Evolutionary conservation across 2,329 filamentous ascomycete species (phyloP).

Genomic region (Xylariaceae sp.): DNA sequence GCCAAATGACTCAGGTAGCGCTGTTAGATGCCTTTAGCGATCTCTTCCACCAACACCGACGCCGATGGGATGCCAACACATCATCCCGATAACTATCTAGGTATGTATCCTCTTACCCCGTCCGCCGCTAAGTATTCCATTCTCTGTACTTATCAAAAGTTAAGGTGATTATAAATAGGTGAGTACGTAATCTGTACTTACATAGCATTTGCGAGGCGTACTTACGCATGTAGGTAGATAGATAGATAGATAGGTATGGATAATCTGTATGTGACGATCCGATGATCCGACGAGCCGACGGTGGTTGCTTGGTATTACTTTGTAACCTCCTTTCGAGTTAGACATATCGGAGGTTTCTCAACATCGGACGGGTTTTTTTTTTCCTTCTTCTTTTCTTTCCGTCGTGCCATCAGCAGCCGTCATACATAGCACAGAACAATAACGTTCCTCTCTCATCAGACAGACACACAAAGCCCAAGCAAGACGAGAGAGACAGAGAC

Average conservation of each 20-base stretch:
- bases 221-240: neutral
- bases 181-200: neutral
- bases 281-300: neutral
- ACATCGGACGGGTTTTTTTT: conserved; percentile 7
- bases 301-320: neutral
- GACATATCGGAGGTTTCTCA: conserved; percentile 6
- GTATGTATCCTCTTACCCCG: neutral
- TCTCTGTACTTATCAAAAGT: neutral
- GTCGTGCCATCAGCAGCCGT: conserved; percentile 1
- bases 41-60: too few species aligned
- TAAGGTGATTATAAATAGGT: neutral
- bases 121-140: neutral
- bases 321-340: conserved; percentile 3
- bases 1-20: too few species aligned
- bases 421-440: conserved; percentile 1
- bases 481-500: too few species aligned
- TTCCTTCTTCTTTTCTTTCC: neutral
- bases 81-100: neutral
- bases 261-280: neutral
- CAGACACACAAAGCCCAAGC: neutral
- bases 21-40: too few species aligned
- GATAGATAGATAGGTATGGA: neutral
- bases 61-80: too few species aligned
- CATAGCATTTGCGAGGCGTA: neutral
- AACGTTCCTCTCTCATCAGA: neutral